phyloP scores from a whole-genome alignment of 2,329 filamentous ascomycete species.

The Aspergillus quadrilineatus region DNA sequence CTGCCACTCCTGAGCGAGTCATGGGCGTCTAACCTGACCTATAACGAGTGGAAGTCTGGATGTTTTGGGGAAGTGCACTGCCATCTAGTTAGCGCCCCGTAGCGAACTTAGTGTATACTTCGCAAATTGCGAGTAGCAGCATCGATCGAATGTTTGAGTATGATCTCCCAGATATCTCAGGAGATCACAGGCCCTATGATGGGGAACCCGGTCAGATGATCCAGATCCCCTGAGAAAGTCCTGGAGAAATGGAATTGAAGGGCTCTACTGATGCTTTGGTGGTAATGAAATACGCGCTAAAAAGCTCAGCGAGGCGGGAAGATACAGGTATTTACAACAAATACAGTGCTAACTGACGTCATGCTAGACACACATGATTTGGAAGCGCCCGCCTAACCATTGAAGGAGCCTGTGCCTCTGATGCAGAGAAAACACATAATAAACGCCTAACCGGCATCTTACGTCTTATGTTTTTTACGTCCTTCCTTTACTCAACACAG shows the following conservation, averaged over 20 bases:
- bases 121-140: background rate
- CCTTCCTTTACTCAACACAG: background rate
- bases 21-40: background rate
- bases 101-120: background rate
- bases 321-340: background rate
- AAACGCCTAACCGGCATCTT: background rate
- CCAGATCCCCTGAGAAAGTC: background rate
- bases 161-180: background rate
- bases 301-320: background rate
- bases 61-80: background rate
- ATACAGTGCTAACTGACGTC: conserved; percentile 13
- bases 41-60: background rate
- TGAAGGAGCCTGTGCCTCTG: background rate
- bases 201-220: background rate
- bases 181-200: background rate
- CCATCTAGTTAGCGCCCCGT: background rate
- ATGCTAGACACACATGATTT: conserved; percentile 5
- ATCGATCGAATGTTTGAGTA: background rate
- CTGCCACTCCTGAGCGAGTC: conserved; percentile 17
- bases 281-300: background rate
- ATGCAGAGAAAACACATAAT: background rate
- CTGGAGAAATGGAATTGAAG: background rate
- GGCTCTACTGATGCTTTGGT: background rate
- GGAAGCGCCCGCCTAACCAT: background rate
- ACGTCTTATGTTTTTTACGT: background rate